Percentiles rank a stretch among this genome's conserved stretches.
These are phyloP conservation scores for Anthracocystis setariae DNA, from an alignment of 1,284 basidiomycete genomes.

Conservation along the genomic window DNA sequence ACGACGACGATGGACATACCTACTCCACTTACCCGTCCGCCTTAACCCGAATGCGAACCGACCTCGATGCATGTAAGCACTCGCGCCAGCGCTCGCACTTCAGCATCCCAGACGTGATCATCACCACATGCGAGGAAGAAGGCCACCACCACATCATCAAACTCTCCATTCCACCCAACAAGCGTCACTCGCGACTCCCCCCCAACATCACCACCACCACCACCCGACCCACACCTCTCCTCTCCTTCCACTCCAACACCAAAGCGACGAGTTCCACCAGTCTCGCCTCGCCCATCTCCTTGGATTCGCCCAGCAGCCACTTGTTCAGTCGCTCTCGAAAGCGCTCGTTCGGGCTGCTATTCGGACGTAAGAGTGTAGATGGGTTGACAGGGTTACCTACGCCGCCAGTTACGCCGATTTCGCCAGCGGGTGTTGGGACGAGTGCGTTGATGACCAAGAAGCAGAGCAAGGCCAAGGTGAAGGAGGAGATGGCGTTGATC, in stretches of 20 bases:
- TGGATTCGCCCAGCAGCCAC: slow-evolving; percentile 13
- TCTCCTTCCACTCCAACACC: no score
- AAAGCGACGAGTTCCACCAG: no score
- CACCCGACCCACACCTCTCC: no score
- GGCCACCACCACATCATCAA: slow-evolving; percentile 49
- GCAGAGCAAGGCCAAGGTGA: slow-evolving; percentile 47
- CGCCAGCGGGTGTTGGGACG: slow-evolving; percentile 1
- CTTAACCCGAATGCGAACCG: slow-evolving; percentile 11
- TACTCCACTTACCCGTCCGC: background rate
- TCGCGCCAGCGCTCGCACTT: slow-evolving; percentile 54
- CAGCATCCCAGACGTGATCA: slow-evolving; percentile 57
- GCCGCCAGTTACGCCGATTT: slow-evolving; percentile 7
- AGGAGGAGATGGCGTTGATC: slow-evolving; percentile 53
- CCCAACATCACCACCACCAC: no score
- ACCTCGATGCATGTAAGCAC: slow-evolving; percentile 13
- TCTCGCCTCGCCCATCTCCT: background rate
- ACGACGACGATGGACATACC: background rate
- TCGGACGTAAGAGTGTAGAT: slow-evolving; percentile 36
- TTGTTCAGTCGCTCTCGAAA: slow-evolving; percentile 32
- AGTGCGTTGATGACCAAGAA: slow-evolving; percentile 34
- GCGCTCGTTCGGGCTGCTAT: slow-evolving; percentile 37
- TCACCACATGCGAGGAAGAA: slow-evolving; percentile 56
- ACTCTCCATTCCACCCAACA: slow-evolving; percentile 39
- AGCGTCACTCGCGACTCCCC: slow-evolving; percentile 32
- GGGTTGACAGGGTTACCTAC: slow-evolving; percentile 6